phyloP scores from a whole-genome alignment of 2,329 filamentous ascomycete species.

The Aspergillus sp. region DNA sequence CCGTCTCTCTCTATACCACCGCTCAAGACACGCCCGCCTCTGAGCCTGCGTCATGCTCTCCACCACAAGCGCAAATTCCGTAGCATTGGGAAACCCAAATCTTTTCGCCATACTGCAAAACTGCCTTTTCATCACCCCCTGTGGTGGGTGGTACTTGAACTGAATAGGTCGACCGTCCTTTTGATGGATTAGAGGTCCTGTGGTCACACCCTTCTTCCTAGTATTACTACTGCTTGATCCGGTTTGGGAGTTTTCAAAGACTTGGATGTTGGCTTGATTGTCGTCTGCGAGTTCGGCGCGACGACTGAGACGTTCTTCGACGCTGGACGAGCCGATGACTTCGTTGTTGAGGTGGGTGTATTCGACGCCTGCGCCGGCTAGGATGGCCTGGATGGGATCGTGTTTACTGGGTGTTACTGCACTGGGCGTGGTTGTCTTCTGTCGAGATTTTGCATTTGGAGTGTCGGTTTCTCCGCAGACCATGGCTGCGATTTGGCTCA shows the following conservation, averaged over 20 bases:
- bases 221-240: too few relatives aligned
- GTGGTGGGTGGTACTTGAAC: constrained; percentile 67
- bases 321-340: constrained; percentile 83
- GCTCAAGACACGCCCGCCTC: constrained; percentile 70
- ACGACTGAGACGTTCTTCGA: constrained; percentile 80
- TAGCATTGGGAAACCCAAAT: constrained; percentile 70
- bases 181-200: constrained; percentile 6
- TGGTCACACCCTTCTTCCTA: constrained; percentile 1
- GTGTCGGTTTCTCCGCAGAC: constrained; percentile 42
- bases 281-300: constrained; percentile 56
- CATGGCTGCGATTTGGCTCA: constrained; percentile 67
- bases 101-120: constrained; percentile 85
- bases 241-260: constrained; percentile 24
- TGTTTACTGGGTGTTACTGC: constrained; percentile 41
- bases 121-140: constrained; percentile 70
- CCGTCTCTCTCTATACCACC: constrained; percentile 69
- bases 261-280: constrained; percentile 26
- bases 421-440: constrained; percentile 15
- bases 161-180: constrained; percentile 42
- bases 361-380: constrained; percentile 80
- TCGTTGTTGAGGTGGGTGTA: constrained; percentile 97
- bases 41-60: constrained; percentile 86
- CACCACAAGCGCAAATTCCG: constrained; percentile 83
- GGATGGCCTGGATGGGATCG: constrained; percentile 83
- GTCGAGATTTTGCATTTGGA: constrained; percentile 19